A percentile compares a stretch with the other conserved stretches of the same genome.
Conservation (phyloP, 2,329 filamentous ascomycete genomes). For the Stachybotrys elegans region DNA sequence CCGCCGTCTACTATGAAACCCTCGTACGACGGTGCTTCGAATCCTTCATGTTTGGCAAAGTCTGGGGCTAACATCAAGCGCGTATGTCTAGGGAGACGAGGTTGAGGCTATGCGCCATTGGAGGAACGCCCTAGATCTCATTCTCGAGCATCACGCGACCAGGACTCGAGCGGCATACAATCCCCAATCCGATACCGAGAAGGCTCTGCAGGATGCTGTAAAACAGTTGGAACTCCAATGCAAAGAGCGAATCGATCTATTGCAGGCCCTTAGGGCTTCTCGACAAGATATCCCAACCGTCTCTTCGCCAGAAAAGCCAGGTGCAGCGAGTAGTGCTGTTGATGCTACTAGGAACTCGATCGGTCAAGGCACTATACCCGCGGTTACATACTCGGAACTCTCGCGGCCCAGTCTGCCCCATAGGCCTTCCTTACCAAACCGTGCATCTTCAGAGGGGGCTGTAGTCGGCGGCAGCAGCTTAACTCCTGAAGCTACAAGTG, state of each 20-base stretch:
- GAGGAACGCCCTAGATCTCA: slow-evolving; percentile 82
- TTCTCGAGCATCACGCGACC: slow-evolving; percentile 79
- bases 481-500: slow-evolving; percentile 10
- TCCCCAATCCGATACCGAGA: slow-evolving; percentile 77
- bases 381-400: slow-evolving; percentile 74
- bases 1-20: slow-evolving; percentile 91
- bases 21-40: slow-evolving; percentile 51
- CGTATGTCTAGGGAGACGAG: slow-evolving; percentile 69
- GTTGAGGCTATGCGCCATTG: slow-evolving; percentile 85
- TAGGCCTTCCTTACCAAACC: slow-evolving; percentile 51
- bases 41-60: slow-evolving; percentile 2
- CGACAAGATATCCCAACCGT: slow-evolving; percentile 32
- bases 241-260: slow-evolving; percentile 84
- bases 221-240: slow-evolving; percentile 83
- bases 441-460: slow-evolving; percentile 46
- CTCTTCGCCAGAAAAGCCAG: too few relatives aligned
- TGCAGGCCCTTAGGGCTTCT: slow-evolving; percentile 74
- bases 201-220: slow-evolving; percentile 74
- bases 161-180: slow-evolving; percentile 64
- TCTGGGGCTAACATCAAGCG: slow-evolving; percentile 6
- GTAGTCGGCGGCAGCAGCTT: slow-evolving; percentile 27
- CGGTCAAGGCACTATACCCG: slow-evolving; percentile 75
- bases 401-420: slow-evolving; percentile 60
- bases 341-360: slow-evolving; percentile 53
- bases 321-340: too few relatives aligned